Evolutionary conservation across 345 rosid species (phyloP), one percentile per base, ranked within the genome.

Genomic region (Salix suchowensis): DNA sequence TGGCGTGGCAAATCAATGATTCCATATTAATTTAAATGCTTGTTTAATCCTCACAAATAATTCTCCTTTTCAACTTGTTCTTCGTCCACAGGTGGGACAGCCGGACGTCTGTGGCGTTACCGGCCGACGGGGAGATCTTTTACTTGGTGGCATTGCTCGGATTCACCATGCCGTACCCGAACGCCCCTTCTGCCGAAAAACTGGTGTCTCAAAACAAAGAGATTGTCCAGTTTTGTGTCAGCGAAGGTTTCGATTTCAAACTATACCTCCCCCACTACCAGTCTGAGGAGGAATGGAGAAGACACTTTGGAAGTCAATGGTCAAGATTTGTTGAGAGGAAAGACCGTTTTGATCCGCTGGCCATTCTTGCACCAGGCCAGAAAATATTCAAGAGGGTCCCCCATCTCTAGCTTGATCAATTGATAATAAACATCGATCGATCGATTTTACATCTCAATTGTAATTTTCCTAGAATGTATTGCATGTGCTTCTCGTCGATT

Each of bases 321-420:
- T 61, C 86, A 1, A 83, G 85, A 80, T 96, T 96, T 52, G 84
- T 80, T 28, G 89, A 89, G 72, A 85, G 87, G 85, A 96, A 96
- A 85, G 54, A 40, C 19, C n/a, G 74, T 75, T 93, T 88, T 77
- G 98, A 96, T 86, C 96, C 94, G 5, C 86, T 84, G 94, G 92
- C 91, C 24, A 79, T 96, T 72, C 98, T 96, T 72, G 89, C 99
- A 0, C 99, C 99, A 0, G 99, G 99, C 12, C 97, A 96, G 83
- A 96, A 86, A 78, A 88, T 96, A 68, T 93, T 96, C 83, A 73
- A 74, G 26, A 87, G 96, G 80, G 76, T 69, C 34, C 65, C 65
- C 52, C 84, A 79, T 54, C 72, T 82, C 44, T 75, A 66, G 77
- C 65, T 1, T 70, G 58, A 37, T 55, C 44, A 11, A 13, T 39